These are phyloP conservation scores for Pseudonitzschia pungens DNA, from an alignment of 108 stramenopile species.

Conservation along the genomic window DNA sequence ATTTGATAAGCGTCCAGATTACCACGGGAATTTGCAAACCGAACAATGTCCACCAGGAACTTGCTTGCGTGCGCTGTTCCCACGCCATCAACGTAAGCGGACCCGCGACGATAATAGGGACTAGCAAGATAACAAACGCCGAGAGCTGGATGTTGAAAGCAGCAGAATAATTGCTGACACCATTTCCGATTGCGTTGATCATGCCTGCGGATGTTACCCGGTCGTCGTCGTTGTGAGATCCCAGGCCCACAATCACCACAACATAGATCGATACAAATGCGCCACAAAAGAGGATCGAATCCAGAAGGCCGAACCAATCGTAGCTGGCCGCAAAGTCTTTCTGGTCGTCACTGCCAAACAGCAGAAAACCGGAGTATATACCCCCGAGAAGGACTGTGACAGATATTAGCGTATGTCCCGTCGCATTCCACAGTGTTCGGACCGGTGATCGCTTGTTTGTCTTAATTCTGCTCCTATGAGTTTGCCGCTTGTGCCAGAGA, in stretches of 20 bases:
- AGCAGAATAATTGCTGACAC: neutral
- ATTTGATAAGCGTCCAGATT: neutral
- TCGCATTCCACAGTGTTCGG: neutral
- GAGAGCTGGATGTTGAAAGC: slow-evolving; percentile 7
- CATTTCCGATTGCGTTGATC: neutral
- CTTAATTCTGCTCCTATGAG: neutral
- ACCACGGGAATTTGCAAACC: slow-evolving; percentile 6
- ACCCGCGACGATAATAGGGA: slow-evolving; percentile 10
- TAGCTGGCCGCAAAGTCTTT: neutral
- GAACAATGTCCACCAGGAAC: slow-evolving; percentile 17
- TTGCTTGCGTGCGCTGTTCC: slow-evolving; percentile 15
- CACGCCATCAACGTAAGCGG: slow-evolving; percentile 11
- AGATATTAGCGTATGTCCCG: neutral
- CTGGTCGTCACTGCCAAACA: neutral
- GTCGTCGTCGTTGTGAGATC: neutral
- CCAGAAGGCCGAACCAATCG: neutral
- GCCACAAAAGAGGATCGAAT: neutral
- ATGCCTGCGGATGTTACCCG: neutral
- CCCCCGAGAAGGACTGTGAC: neutral
- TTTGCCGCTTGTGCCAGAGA: neutral
- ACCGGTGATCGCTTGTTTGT: neutral
- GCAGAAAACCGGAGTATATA: neutral
- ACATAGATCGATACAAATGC: neutral
- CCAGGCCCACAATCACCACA: neutral
- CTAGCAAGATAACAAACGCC: neutral